Percentiles rank a stretch among this genome's conserved stretches.
Evolutionary conservation across 2,329 filamentous ascomycete species (phyloP).

Genomic region (Trichoderma atroviride): DNA sequence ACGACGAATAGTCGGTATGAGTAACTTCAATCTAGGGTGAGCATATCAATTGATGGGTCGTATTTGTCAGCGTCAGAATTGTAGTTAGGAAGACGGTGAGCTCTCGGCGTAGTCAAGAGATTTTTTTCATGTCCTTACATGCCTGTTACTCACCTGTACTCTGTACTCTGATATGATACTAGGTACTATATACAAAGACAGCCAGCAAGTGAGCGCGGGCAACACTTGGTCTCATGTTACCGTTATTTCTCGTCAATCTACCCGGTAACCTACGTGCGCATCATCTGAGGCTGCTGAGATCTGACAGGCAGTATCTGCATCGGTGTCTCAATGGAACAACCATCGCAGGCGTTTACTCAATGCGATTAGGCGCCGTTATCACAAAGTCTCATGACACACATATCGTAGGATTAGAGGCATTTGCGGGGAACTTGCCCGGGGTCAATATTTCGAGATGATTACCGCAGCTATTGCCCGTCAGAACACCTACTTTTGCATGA

Average conservation of each 20-base stretch:
- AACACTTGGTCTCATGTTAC: no score
- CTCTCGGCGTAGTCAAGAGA: not conserved
- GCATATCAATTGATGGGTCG: not conserved
- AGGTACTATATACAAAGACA: not conserved
- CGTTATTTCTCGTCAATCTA: not conserved
- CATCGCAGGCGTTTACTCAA: not conserved
- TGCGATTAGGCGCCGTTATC: not conserved
- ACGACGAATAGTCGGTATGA: not conserved
- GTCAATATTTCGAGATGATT: not conserved
- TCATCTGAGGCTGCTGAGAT: not conserved
- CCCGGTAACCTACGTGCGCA: not conserved
- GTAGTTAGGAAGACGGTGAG: constrained; percentile 11
- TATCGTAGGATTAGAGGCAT: not conserved
- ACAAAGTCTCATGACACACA: not conserved
- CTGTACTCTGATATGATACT: no score
- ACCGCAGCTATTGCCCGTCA: not conserved
- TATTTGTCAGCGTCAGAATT: constrained; percentile 15
- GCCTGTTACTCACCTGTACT: no score
- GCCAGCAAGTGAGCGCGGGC: not conserved
- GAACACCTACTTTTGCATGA: not conserved
- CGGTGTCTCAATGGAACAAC: not conserved
- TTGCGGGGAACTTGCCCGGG: not conserved
- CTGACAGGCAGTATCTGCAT: not conserved
- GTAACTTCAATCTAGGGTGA: not conserved
- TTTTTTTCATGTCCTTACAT: not conserved